phyloP scores from a whole-genome alignment of 257 asterid species.

The Nicotiana undulata region DNA sequence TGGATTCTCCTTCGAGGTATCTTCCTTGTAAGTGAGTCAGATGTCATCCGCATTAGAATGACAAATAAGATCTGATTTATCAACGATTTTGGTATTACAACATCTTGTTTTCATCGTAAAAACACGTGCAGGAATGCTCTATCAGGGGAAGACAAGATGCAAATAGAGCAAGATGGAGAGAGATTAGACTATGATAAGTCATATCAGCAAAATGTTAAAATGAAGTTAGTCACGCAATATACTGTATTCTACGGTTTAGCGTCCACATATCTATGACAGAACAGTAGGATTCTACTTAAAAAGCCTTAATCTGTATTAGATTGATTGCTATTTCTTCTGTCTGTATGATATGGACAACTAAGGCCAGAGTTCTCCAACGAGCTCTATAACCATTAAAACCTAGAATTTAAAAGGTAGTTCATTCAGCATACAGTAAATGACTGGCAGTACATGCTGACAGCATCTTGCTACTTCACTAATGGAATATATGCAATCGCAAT shows the following conservation, averaged over 20 bases:
- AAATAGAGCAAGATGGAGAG: not conserved
- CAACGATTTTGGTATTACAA: not conserved
- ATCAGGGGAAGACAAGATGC: not conserved
- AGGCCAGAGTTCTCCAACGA: not conserved
- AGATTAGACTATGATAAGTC: not conserved
- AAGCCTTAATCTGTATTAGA: not conserved
- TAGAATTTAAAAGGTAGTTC: not conserved
- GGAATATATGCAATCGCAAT: not conserved
- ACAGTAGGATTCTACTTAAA: not conserved
- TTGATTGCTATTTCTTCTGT: not conserved
- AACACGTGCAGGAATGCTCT: not conserved
- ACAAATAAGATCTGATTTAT: not conserved
- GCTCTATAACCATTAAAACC: conserved; percentile 1
- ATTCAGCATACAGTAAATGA: not conserved
- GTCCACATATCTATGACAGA: not conserved
- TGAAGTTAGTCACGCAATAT: not conserved
- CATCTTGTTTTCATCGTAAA: not conserved
- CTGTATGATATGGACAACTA: not conserved
- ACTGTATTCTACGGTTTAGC: not conserved
- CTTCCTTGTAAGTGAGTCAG: not conserved
- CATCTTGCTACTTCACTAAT: not conserved
- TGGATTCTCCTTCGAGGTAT: not conserved
- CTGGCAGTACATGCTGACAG: not conserved
- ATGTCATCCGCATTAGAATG: not conserved
- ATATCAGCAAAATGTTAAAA: not conserved